A percentile compares a stretch with the other conserved stretches of the same genome.
These are phyloP conservation scores for Suillus sp. DNA, from an alignment of 768 basidiomycete genomes.

Conservation along the genomic window DNA sequence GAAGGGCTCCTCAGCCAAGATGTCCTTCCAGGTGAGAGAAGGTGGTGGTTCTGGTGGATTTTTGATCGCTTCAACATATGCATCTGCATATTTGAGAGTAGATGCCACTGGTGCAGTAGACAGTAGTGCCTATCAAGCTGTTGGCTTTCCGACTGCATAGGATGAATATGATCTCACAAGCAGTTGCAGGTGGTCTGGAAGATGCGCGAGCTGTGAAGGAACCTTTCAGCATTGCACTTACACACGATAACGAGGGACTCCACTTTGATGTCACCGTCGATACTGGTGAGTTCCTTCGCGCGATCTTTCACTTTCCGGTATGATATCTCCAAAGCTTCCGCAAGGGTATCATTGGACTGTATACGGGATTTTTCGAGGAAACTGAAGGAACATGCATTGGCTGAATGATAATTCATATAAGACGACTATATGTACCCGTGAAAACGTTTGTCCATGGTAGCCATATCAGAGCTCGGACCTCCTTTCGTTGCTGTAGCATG, in stretches of 20 bases:
- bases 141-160: conserved; percentile 8
- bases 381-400: conserved; percentile 35
- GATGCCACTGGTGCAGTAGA: conserved; percentile 51
- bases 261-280: conserved; percentile 71
- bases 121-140: conserved; percentile 50
- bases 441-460: conserved; percentile 51
- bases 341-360: conserved; percentile 61
- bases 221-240: conserved; percentile 13
- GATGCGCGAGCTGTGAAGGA: conserved; percentile 47
- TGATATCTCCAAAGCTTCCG: conserved; percentile 58
- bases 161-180: conserved; percentile 48
- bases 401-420: conserved; percentile 11
- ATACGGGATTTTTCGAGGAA: conserved; percentile 70
- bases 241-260: not conserved
- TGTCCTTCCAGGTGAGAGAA: conserved; percentile 73
- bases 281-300: conserved; percentile 50
- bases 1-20: conserved; percentile 79
- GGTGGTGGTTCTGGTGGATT: conserved; percentile 45
- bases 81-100: conserved; percentile 56
- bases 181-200: conserved; percentile 75
- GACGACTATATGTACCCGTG: conserved; percentile 45
- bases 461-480: conserved; percentile 57
- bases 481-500: conserved; percentile 53
- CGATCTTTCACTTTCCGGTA: conserved; percentile 54
- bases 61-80: conserved; percentile 47